Evolutionary conservation across 2,329 filamentous ascomycete species (phyloP).

Genomic region (Boeremia lycopersici): DNA sequence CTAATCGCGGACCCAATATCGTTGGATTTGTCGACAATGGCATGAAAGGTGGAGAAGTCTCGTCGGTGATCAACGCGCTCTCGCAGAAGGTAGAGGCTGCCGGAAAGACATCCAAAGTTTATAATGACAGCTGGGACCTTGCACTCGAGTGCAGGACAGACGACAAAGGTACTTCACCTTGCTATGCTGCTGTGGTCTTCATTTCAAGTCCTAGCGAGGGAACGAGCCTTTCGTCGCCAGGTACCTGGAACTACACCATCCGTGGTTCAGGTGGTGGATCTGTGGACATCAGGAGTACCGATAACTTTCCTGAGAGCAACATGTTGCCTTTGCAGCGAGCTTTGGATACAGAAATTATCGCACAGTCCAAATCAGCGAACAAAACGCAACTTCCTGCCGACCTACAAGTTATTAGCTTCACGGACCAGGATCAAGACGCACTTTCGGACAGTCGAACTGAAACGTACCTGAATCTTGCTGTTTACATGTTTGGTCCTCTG

Average conservation of each 20-base stretch:
- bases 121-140: conserved; percentile 17
- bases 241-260: conserved; percentile 36
- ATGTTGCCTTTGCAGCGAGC: conserved; percentile 31
- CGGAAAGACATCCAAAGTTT: conserved; percentile 24
- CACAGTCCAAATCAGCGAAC: conserved; percentile 40
- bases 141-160: conserved; percentile 21
- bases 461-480: conserved; percentile 19
- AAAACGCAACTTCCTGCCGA: conserved; percentile 11
- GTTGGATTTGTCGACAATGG: conserved; percentile 36
- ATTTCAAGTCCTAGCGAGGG: conserved; percentile 41
- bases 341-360: conserved; percentile 47
- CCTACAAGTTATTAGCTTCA: conserved; percentile 24
- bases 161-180: conserved; percentile 18
- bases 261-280: conserved; percentile 15
- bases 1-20: conserved; percentile 20
- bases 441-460: conserved; percentile 18
- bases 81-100: conserved; percentile 22
- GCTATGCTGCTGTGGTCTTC: conserved; percentile 31
- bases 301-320: conserved; percentile 22
- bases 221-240: conserved; percentile 16
- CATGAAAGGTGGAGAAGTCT: conserved; percentile 27
- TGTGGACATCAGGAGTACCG: conserved; percentile 22
- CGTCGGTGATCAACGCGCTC: conserved; percentile 28
- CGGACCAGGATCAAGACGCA: conserved; percentile 17
- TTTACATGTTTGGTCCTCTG: conserved; percentile 29